Evolutionary conservation across 768 basidiomycete genomes (phyloP), one percentile per base, ranked within the genome.

Genomic region (Chalciporus sphaerocephalus): DNA sequence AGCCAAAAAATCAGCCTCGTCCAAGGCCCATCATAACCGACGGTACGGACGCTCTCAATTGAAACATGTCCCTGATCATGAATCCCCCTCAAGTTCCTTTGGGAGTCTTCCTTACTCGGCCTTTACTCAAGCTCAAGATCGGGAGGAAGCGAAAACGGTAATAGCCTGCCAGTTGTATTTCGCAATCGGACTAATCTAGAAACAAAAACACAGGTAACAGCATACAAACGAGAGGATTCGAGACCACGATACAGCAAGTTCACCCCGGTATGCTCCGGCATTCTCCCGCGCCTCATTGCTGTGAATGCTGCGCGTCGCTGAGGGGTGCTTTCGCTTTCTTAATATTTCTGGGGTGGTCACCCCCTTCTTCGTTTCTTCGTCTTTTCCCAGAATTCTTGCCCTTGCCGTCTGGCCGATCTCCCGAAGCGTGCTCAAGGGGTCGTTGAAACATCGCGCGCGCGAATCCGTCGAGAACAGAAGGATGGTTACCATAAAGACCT

Each of bases 1-100:
- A 49, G 52, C 48, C 47, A 57, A 59, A 57, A 59, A 62, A 59
- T 48, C 60, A 54, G 38, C 50, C 50, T 51, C 36, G 50, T 60
- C 60, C 61, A 51, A 37, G 49, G 20, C 17, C 44, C 30, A 30
- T 20, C 44, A 38, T 27, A 44, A 42, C 28, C 48, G 39, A 39
- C 15, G 17, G 7, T 12, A 11, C 18, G 38, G 48, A 30, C 27
- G 46, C 46, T 36, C n/a, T 34, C 43, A 34, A 21, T 49, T 36
- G 9, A 27, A 27, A 27, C 27, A 27, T 27, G 27, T 9, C 27
- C 8, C 27, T 16, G 20, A 25, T n/a, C 25, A 10, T 17, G 13
- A 27, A 6, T 20, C 20, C 39, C 27, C n/a, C n/a, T n/a, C n/a
- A n/a, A n/a, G n/a, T 28, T 16, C 25, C 1, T 13, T 22, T 18